phyloP scores from a whole-genome alignment of 441 rosid species.

The Viola pubescens region DNA sequence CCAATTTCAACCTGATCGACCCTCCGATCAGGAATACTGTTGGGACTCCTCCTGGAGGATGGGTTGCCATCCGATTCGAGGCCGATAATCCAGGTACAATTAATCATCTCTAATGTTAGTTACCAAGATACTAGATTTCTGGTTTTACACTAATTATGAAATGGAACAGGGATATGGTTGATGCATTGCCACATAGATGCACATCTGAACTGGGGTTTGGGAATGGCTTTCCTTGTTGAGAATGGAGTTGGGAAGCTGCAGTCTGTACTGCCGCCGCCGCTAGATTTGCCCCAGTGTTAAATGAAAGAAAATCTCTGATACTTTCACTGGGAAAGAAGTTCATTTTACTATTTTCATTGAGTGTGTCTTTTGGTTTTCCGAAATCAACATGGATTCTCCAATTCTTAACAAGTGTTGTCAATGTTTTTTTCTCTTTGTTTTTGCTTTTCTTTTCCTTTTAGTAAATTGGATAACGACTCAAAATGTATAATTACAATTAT shows the following conservation, averaged over 20 bases:
- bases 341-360: too few species aligned
- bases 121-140: background rate
- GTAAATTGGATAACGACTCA: too few species aligned
- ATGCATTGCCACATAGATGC: constrained; percentile 90
- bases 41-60: constrained; percentile 67
- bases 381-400: too few species aligned
- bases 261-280: constrained; percentile 60
- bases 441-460: too few species aligned
- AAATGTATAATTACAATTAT: too few species aligned
- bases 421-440: too few species aligned
- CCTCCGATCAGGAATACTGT: constrained; percentile 84
- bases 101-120: background rate
- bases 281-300: constrained; percentile 62
- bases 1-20: constrained; percentile 69
- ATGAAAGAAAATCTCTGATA: too few species aligned
- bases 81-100: constrained; percentile 83
- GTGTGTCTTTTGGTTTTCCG: too few species aligned
- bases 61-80: constrained; percentile 79
- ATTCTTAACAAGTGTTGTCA: too few species aligned
- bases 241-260: constrained; percentile 55
- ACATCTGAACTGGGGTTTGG: constrained; percentile 78
- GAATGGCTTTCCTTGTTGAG: constrained; percentile 70
- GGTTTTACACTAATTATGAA: background rate
- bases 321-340: too few species aligned
- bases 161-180: constrained; percentile 67